These are phyloP conservation scores for Diplodia intermedia DNA, from an alignment of 2,329 filamentous ascomycete genomes.

Conservation along the genomic window DNA sequence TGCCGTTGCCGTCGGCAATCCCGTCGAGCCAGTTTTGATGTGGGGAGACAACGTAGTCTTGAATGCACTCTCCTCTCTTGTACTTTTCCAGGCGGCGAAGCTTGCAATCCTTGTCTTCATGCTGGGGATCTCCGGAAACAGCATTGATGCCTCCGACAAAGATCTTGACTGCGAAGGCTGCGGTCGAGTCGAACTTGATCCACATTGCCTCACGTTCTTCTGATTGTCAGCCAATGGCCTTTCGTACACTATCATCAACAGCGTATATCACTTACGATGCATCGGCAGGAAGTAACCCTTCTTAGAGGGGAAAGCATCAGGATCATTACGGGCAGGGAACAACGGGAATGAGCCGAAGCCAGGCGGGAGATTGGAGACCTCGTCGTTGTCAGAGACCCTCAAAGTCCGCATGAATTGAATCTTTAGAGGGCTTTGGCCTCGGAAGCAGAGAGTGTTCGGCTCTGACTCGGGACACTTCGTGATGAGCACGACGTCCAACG, in stretches of 20 bases:
- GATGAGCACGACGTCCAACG: too few species aligned
- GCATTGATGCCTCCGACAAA: constrained; percentile 51
- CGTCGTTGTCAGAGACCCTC: neutral
- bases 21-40: constrained; percentile 54
- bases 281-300: neutral
- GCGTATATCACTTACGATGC: neutral
- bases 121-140: constrained; percentile 45
- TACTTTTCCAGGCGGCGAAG: too few species aligned
- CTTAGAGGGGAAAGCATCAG: neutral
- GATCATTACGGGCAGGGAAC: neutral
- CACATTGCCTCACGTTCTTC: neutral
- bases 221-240: too few species aligned
- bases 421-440: neutral
- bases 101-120: constrained; percentile 32
- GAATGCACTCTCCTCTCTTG: constrained; percentile 35
- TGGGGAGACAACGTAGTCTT: constrained; percentile 55
- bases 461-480: too few species aligned
- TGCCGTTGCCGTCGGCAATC: constrained; percentile 45
- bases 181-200: constrained; percentile 5
- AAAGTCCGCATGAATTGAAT: neutral
- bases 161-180: constrained; percentile 47
- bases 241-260: too few species aligned
- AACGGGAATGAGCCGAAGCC: neutral
- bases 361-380: neutral
- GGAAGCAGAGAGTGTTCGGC: neutral